Evolutionary conservation across 2,329 filamentous ascomycete species (phyloP), one percentile per base, ranked within the genome.

Genomic region (Aureobasidium sp.): DNA sequence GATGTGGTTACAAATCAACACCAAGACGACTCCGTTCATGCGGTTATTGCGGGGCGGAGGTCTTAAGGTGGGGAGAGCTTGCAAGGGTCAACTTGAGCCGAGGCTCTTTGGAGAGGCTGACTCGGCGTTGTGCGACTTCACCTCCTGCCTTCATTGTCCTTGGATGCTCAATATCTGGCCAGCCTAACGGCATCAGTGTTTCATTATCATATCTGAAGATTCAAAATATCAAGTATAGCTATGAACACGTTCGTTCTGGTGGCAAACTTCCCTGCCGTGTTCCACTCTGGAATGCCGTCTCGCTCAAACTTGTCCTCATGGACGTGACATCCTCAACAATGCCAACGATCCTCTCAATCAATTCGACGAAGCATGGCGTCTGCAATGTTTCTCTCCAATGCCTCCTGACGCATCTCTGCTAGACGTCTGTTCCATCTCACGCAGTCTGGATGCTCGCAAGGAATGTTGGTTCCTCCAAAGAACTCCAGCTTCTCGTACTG

Each of bases 1-100:
- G 20, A 45, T 25, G 31, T 34, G 56, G 29, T 60, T 60, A 51
- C 57, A 60, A 60, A 60, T 60, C 57, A 51, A 37, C 17, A 42
- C 6, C 41, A 42, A 58, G 55, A 48, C 31, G 15, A 20, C 39
- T 45, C 53, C 53, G 37, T 45, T 15, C 53, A 44, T 36, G 53
- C 37, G 53, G 36, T 25, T 47, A 59, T 59, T 59, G 56, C 44
- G 56, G 56, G 44, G 56, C 31, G 25, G n/a, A 9, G 22, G 12
- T 51, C 22, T 25, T 15, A 36, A 42, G 51, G 31, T 37, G 49
- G 49, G 34, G 49, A 52, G 49, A 52, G 49, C 49, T 52, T n/a
- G 20, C 3, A 8, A 31, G 47, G 47, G 34, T 45, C 39, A 45
- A 17, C n/a, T 45, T 45, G 39, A 45, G 41, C 53, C 53, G 53